Evolutionary conservation across 2,329 filamentous ascomycete species (phyloP), one percentile per base, ranked within the genome.

Genomic region (Penicillium sp.): DNA sequence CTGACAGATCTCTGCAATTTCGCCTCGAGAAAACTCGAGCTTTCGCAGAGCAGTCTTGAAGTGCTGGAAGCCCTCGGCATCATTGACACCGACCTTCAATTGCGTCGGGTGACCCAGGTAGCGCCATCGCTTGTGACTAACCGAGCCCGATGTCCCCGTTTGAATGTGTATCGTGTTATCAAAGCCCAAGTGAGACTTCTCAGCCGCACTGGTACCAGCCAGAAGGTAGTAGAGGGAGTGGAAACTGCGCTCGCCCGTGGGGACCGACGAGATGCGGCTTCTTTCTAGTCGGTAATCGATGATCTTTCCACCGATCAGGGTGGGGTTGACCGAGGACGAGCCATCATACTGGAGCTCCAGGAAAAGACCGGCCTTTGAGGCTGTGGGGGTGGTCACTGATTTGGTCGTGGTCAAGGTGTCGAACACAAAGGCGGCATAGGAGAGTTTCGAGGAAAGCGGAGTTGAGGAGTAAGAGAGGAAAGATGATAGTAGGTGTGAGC

Each of bases 281-380:
- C 94, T 82, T 74, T 99, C 94, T 41, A 99, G 78, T 61, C 94
- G 85, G 71, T 99, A 94, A 63, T 97, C 92, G 37, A 99, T 81
- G 13, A 99, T 80, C 75, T 99, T 97, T 62, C 91, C 93, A 75
- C 94, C 94, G 59, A 99, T 90, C 23, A 99, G 80, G 2, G 91
- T 86, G 1, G 94, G 94, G 65, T 89, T 91, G 21, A 89, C 87
- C 0, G 39, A 29, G 6, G 91, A 87, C 0, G 90, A 85, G 1
- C 90, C 96, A 70, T 99, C 93, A 70, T 99, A 99, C 73, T 99
- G 94, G 34, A 99, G 81, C 72, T 99, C 94, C 70, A 94, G 94
- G 69, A 96, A 96, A 13, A 99, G 82, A 56, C 94, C 94, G 9
- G 94, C 89, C 73, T 97, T 97, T 44, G 93, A 97, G 23, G 94